These are phyloP conservation scores for Didymella segeticola DNA, from an alignment of 2,329 filamentous ascomycete species.

Conservation along the genomic window DNA sequence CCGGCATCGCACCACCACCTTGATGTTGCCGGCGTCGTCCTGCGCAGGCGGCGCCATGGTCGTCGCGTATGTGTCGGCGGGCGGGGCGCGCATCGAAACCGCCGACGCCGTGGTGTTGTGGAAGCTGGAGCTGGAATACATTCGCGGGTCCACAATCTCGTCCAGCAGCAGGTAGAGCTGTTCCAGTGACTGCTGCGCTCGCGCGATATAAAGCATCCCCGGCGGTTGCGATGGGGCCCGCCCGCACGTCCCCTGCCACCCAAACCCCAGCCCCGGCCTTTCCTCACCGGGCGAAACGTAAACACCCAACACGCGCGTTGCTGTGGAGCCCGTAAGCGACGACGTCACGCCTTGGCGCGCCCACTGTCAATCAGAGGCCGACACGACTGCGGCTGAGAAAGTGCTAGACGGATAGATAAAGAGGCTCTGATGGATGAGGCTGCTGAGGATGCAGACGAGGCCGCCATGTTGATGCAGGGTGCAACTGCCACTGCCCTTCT, in stretches of 20 bases:
- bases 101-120: constrained; percentile 51
- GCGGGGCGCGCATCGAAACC: constrained; percentile 53
- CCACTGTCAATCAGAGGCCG: constrained; percentile 25
- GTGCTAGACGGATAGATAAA: background rate
- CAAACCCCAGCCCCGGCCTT: constrained; percentile 12
- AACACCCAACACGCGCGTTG: constrained; percentile 37
- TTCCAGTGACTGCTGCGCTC: constrained; percentile 34
- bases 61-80: constrained; percentile 43
- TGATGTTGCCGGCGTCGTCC: constrained; percentile 57
- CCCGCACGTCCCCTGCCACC: constrained; percentile 11
- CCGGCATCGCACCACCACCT: constrained; percentile 58
- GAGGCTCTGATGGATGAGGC: background rate
- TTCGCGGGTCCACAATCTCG: constrained; percentile 35
- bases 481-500: background rate
- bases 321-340: constrained; percentile 31
- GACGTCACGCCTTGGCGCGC: constrained; percentile 42
- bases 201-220: constrained; percentile 33
- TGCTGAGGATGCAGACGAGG: constrained; percentile 8
- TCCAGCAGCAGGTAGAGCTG: constrained; percentile 33
- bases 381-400: constrained; percentile 23
- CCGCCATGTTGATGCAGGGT: constrained; percentile 1
- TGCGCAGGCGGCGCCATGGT: constrained; percentile 44
- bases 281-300: constrained; percentile 36
- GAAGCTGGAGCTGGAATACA: constrained; percentile 37
- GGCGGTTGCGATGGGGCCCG: constrained; percentile 18